Percentiles rank a stretch among this genome's conserved stretches.
Conservation (phyloP, 495 filamentous ascomycete species). For the Penicillium dipodomyicola region DNA sequence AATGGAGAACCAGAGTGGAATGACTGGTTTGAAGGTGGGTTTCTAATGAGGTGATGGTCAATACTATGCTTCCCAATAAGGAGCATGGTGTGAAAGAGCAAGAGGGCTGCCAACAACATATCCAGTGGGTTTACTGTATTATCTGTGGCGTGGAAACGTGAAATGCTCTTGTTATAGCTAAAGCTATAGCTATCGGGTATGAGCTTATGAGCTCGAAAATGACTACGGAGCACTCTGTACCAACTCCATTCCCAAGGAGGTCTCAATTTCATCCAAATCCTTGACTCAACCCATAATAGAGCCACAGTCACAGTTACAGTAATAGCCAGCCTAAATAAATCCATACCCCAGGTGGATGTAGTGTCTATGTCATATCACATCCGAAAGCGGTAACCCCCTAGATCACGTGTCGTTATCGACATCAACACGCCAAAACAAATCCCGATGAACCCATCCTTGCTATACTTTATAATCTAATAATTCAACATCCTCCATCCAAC, state of each 20-base stretch:
- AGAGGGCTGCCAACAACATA: too few species aligned
- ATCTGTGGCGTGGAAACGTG: too few species aligned
- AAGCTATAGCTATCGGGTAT: background rate
- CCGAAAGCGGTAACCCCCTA: background rate
- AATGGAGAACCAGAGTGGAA: too few species aligned
- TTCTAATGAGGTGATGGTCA: too few species aligned
- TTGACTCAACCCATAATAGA: background rate
- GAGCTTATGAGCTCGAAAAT: background rate
- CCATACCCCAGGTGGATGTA: too few species aligned
- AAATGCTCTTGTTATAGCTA: background rate
- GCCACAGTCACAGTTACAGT: background rate
- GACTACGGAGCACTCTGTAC: background rate
- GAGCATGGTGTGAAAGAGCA: too few species aligned
- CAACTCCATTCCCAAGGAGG: background rate
- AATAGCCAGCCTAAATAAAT: background rate
- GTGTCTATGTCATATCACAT: background rate
- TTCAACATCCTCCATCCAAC: constrained; percentile 31
- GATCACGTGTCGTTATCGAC: background rate
- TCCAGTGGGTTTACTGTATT: too few species aligned
- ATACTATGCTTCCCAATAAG: too few species aligned
- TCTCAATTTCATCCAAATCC: background rate
- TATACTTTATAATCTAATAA: constrained; percentile 26
- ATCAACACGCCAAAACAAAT: constrained; percentile 1
- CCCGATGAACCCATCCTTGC: background rate
- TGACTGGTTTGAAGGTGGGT: too few species aligned